Evolutionary conservation across 805 yeast genomes (phyloP), one percentile per base, ranked within the genome.

Genomic region (Metschnikowia amazonensis): DNA sequence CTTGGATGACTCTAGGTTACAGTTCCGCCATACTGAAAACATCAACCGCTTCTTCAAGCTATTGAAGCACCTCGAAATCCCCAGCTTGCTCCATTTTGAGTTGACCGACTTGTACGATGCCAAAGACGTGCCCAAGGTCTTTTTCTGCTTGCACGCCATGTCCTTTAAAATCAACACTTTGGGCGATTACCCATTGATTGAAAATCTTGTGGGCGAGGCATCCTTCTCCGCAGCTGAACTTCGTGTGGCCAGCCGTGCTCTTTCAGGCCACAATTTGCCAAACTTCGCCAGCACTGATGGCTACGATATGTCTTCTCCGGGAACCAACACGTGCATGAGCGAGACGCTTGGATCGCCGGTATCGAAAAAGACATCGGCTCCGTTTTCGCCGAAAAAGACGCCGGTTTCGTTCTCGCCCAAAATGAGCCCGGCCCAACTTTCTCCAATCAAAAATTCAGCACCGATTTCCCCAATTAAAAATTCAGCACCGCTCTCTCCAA

Each of bases 11-110:
- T 54, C 60, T 45, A 60, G 69, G 60, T 72, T 90, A 32, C 90
- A 89, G 61, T 94, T 88, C 70, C 81, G 86, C 50, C 96, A 89
- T 63, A 88, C 96, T 0, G 97, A 94, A 60, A 94, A 94, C 61
- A 92, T 94, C 60, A 88, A 89, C 56, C 73, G 81, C 18, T 90
- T 92, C 62, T 84, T 92, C 61, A 71, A 76, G 17, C 77, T 92
- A 45, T 70, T 89, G 25, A 83, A 79, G 45, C 77, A 71, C 47
- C 74, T 89, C 49, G 82, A 79, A 23, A 81, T 94, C 53, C 99
- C 98, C 0, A 90, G 87, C 46, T 74, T 89, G 44, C 94, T 90
- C 63, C 77, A 86, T 40, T 94, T 94, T 61, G 99, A 92, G 62
- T 76, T 90, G 47, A 89, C 96, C 3, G 99, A 94, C 64, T 72